Base-by-base conservation (phyloP, 2,329 filamentous ascomycete species). In the Nemania serpens region DNA sequence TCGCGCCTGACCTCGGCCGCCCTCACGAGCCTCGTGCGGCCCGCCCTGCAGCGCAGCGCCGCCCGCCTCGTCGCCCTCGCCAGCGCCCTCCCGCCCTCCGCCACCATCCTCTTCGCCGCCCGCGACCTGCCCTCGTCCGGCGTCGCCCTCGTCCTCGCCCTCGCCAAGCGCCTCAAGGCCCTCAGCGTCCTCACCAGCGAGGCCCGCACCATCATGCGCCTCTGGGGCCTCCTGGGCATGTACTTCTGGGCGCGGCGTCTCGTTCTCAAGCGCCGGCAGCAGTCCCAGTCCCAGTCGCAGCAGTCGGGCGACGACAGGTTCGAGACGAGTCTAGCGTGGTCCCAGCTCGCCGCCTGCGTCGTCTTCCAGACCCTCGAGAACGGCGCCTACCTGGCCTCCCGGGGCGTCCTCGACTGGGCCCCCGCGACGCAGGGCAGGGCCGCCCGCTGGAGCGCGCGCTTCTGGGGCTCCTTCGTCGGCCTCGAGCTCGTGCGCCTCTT, bases 311-410 rank as follows among this genome's bases (percentile, higher is more conserved):
- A 49, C 12, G 47, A 76, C 81, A 64, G 80, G 76, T 66, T 81
- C 59, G 81, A 80, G 63, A 73, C 72, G 9, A 66, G 74, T 36
- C 77, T 97, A 47, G 84, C 85, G 20, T 88, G 87, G 75, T 78
- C 84, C 6, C 90, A 95, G 74, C 84, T 97, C 18, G 65, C 82
- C 11, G 81, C 86, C 11, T 90, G 90, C 74, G 76, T 89, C 10
- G 73, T 79, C 10, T 96, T 90, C 79, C 93, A 97, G 76, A 77
- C 85, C 1, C 81, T 94, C 42, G 95, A 99, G 80, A 97, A 97
- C 77, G 82, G 84, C 41, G 90, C 90, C 15, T 96, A 90, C 78
- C 82, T 98, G 39, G 82, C 87, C 2, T 80, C 81, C 62, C 93
- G 93, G 74, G 88, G 89, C 18, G 84, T 96, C 3, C 73, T 97